Evolutionary conservation across 768 basidiomycete genomes (phyloP).

Genomic region (Hericium alpestre): DNA sequence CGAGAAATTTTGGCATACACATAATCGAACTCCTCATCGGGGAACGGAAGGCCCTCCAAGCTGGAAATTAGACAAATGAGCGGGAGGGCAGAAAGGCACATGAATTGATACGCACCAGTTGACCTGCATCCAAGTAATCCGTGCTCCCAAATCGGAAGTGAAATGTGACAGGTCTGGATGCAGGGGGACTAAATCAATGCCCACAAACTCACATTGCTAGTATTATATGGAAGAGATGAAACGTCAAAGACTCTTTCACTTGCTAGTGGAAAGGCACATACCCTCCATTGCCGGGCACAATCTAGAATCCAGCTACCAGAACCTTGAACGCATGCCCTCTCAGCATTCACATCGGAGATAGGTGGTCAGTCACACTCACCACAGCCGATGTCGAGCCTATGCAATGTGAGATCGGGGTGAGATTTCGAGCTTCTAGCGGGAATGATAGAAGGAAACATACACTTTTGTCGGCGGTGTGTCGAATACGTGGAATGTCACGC

Average conservation of each 20-base stretch:
- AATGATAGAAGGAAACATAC: conserved; percentile 26
- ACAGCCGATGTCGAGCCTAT: conserved; percentile 62
- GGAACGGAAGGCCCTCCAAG: conserved; percentile 60
- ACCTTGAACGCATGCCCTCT: conserved; percentile 25
- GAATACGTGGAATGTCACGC: conserved; percentile 58
- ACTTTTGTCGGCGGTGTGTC: conserved; percentile 49
- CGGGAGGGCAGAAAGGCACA: background rate
- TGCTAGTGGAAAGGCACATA: conserved; percentile 9
- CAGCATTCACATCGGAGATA: background rate
- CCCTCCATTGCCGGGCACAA: conserved; percentile 56
- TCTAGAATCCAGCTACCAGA: conserved; percentile 68
- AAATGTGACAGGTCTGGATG: conserved; percentile 57
- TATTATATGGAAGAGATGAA: background rate
- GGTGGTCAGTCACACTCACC: conserved; percentile 32
- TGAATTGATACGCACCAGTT: conserved; percentile 46
- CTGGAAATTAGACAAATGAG: conserved; percentile 24
- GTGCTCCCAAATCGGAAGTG: conserved; percentile 41
- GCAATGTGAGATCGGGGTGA: too few relatives aligned
- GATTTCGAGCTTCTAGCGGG: too few relatives aligned
- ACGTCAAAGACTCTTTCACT: background rate
- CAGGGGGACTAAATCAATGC: conserved; percentile 64
- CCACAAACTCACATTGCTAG: conserved; percentile 53
- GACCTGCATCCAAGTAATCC: conserved; percentile 62
- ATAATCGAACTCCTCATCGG: conserved; percentile 65
- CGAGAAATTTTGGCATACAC: conserved; percentile 35